Conservation (phyloP, 192 early-diverging fungal genomes). For the Gamsiella multidivaricata region DNA sequence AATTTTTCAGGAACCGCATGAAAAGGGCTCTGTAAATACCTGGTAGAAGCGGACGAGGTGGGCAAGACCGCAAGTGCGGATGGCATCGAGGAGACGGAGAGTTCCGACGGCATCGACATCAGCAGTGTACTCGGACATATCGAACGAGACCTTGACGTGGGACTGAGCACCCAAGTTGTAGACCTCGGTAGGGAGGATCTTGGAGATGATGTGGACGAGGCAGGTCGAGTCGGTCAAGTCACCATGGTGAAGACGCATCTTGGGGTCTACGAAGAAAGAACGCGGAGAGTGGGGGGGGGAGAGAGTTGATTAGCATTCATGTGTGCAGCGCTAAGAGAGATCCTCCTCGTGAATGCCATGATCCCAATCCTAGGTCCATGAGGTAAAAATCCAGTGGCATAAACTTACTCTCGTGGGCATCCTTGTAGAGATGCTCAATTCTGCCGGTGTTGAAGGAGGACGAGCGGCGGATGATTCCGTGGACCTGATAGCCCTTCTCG, state of each 20-base stretch:
- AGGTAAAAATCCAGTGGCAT: slow-evolving; percentile 20
- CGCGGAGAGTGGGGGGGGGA: neutral
- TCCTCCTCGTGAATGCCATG: too few relatives aligned
- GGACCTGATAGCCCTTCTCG: slow-evolving; percentile 80
- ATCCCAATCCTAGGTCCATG: neutral
- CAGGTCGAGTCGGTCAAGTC: slow-evolving; percentile 84
- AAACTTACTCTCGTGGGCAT: slow-evolving; percentile 71
- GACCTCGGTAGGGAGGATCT: slow-evolving; percentile 78
- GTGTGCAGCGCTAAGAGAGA: too few relatives aligned
- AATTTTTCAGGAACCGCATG: neutral
- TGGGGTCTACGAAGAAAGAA: slow-evolving; percentile 52
- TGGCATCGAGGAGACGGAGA: slow-evolving; percentile 81
- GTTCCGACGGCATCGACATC: slow-evolving; percentile 87
- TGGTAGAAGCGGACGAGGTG: slow-evolving; percentile 71
- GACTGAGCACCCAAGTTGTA: slow-evolving; percentile 86
- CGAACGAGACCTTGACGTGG: slow-evolving; percentile 77
- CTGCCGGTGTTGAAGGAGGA: slow-evolving; percentile 89
- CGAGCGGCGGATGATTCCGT: slow-evolving; percentile 83
- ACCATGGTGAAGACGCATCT: slow-evolving; percentile 82
- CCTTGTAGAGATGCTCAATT: slow-evolving; percentile 82
- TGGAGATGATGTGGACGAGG: slow-evolving; percentile 77
- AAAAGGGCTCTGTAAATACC: slow-evolving; percentile 15
- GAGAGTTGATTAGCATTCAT: neutral
- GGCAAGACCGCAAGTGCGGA: slow-evolving; percentile 76
- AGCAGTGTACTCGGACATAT: slow-evolving; percentile 85